phyloP scores from a whole-genome alignment of 768 basidiomycete genomes.

The Infundibulicybe gibba region DNA sequence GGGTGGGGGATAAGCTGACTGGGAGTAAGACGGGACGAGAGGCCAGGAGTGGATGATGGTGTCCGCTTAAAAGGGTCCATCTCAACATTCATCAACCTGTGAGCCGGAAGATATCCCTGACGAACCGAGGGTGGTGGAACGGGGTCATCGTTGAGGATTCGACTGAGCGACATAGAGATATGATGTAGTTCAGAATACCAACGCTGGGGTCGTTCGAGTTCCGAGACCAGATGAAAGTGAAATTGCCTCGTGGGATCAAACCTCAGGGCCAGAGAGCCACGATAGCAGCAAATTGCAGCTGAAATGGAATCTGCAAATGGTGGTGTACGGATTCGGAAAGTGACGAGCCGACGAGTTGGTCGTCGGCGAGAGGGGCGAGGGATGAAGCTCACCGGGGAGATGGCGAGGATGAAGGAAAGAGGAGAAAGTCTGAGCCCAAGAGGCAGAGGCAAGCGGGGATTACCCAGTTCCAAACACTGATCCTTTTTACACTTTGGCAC shows the following conservation, averaged over 20 bases:
- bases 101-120: constrained; percentile 25
- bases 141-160: constrained; percentile 78
- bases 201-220: background rate
- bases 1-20: background rate
- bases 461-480: constrained; percentile 26
- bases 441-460: constrained; percentile 15
- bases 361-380: constrained; percentile 9
- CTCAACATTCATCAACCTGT: constrained; percentile 12
- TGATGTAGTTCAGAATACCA: constrained; percentile 1
- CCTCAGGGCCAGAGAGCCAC: constrained; percentile 18
- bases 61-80: constrained; percentile 11
- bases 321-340: constrained; percentile 6
- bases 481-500: constrained; percentile 28
- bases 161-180: constrained; percentile 65
- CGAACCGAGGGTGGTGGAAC: constrained; percentile 32
- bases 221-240: background rate
- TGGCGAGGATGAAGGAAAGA: constrained; percentile 13
- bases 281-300: constrained; percentile 1
- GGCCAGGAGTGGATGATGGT: constrained; percentile 12
- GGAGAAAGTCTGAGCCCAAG: constrained; percentile 17
- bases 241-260: constrained; percentile 33
- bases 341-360: constrained; percentile 5
- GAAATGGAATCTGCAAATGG: constrained; percentile 1
- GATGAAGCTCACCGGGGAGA: constrained; percentile 7
- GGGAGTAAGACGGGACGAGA: constrained; percentile 16